phyloP scores from a whole-genome alignment of 345 rosid species.

The Brassica carinata region DNA sequence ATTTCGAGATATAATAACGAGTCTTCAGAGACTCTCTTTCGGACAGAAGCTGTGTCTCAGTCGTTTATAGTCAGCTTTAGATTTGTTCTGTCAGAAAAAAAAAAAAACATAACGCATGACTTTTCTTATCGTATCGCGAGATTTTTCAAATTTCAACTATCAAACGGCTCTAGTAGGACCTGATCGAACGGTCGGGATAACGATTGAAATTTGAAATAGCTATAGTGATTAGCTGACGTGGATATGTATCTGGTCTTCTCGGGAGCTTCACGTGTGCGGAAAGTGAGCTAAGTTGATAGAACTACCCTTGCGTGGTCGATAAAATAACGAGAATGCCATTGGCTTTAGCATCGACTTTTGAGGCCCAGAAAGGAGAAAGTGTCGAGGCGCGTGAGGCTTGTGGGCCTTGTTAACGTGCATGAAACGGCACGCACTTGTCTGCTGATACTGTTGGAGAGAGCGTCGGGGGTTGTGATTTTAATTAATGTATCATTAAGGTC shows the following conservation, averaged over 20 bases:
- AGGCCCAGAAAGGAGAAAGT: conserved; percentile 27
- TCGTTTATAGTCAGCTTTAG: conserved; percentile 38
- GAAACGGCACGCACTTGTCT: conserved; percentile 44
- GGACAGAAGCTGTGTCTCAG: conserved; percentile 52
- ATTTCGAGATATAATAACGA: conserved; percentile 3
- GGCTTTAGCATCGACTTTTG: conserved; percentile 23
- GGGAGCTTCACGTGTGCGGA: conserved; percentile 39
- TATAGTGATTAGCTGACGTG: conserved; percentile 41
- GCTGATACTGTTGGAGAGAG: conserved; percentile 22
- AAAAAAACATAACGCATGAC: conserved; percentile 29
- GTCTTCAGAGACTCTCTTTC: conserved; percentile 2
- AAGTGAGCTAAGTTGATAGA: background rate
- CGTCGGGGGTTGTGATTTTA: conserved; percentile 29
- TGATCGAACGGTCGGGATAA: conserved; percentile 56
- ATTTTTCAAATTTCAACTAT: conserved; percentile 39
- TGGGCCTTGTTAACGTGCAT: conserved; percentile 38
- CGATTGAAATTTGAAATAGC: conserved; percentile 43
- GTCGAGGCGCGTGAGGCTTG: conserved; percentile 42
- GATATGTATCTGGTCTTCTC: conserved; percentile 44
- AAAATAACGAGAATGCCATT: conserved; percentile 19
- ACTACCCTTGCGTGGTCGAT: background rate
- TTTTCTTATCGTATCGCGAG: conserved; percentile 35
- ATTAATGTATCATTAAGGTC: conserved; percentile 13
- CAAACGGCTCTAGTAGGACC: conserved; percentile 45
- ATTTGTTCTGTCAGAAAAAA: conserved; percentile 32